Conservation (phyloP, 2,329 filamentous ascomycete species). For the Tolypocladium sp. region DNA sequence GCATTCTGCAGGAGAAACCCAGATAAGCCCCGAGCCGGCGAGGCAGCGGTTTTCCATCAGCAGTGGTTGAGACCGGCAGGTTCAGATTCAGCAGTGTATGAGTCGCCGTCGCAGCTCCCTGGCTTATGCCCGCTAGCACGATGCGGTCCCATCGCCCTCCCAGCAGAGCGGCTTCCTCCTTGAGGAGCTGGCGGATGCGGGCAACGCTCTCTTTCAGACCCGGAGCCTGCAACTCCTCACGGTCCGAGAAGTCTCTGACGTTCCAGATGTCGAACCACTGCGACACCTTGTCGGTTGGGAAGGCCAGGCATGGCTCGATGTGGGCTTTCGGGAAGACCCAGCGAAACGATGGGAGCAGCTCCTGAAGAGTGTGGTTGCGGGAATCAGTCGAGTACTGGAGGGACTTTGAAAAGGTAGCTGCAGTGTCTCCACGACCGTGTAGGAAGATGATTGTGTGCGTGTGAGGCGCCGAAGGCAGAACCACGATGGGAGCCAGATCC, state of each 20-base stretch:
- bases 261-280: slow-evolving; percentile 46
- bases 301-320: slow-evolving; percentile 14
- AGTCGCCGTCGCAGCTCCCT: slow-evolving; percentile 31
- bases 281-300: slow-evolving; percentile 12
- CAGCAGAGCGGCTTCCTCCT: slow-evolving; percentile 23
- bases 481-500: slow-evolving; percentile 4
- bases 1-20: slow-evolving; percentile 26
- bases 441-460: slow-evolving; percentile 36
- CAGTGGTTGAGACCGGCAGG: slow-evolving; percentile 5
- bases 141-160: slow-evolving; percentile 27
- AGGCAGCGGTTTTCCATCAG: not conserved
- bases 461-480: slow-evolving; percentile 14
- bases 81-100: slow-evolving; percentile 27
- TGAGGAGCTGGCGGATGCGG: slow-evolving; percentile 21
- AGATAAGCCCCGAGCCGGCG: slow-evolving; percentile 22
- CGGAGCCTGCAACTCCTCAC: slow-evolving; percentile 30
- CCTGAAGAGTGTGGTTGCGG: slow-evolving; percentile 20
- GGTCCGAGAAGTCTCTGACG: slow-evolving; percentile 25
- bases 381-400: slow-evolving; percentile 22
- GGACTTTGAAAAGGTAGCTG: slow-evolving; percentile 19
- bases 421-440: slow-evolving; percentile 33
- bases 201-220: slow-evolving; percentile 30
- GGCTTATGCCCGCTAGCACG: slow-evolving; percentile 36
- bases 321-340: slow-evolving; percentile 41
- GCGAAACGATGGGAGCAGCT: slow-evolving; percentile 33